Evolutionary conservation across 805 yeast species (phyloP).

Genomic region (Dipodascopsis tothii): DNA sequence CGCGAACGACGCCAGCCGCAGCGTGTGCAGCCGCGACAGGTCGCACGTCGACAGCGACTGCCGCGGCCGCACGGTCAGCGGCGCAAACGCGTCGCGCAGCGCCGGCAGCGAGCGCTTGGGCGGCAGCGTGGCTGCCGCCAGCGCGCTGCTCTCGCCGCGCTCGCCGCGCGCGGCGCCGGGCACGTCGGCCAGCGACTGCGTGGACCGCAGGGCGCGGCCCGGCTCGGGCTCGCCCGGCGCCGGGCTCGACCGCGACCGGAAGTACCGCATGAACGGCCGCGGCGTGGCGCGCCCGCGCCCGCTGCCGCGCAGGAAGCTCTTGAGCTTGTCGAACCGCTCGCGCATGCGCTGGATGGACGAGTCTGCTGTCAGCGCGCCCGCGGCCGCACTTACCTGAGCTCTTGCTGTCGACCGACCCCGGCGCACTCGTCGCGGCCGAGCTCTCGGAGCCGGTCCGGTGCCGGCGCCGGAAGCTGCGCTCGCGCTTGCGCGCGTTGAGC

Average conservation of each 20-base stretch:
- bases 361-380: not conserved
- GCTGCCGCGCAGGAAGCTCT: not conserved
- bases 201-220: not conserved
- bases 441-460: not conserved
- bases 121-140: not conserved
- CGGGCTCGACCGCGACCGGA: not conserved
- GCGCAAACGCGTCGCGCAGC: not conserved
- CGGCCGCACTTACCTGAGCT: not conserved
- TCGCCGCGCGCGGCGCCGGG: not conserved
- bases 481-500: not conserved
- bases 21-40: not conserved
- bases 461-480: not conserved
- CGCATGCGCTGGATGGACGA: not conserved
- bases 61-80: not conserved
- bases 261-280: not conserved
- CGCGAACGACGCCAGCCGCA: not conserved
- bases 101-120: not conserved
- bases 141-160: too few relatives aligned
- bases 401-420: not conserved
- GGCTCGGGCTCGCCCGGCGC: not conserved
- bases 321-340: not conserved
- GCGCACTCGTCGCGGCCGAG: not conserved
- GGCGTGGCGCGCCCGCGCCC: not conserved
- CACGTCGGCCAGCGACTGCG: not conserved
- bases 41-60: not conserved